Conservation (phyloP, 768 basidiomycete species). For the Glaciozyma martinii region DNA sequence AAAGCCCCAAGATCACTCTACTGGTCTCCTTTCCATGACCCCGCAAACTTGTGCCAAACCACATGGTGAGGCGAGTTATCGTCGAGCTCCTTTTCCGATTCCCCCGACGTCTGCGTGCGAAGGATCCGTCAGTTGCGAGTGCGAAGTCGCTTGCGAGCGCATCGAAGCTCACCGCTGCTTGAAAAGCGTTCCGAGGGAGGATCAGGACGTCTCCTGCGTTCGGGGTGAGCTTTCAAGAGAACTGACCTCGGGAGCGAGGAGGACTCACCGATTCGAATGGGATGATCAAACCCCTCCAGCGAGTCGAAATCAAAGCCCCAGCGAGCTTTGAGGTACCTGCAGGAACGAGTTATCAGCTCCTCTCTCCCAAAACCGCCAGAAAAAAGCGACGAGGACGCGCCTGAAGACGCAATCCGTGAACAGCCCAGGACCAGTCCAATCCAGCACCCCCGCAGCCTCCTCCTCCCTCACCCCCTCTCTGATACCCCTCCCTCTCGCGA, state of each 20-base stretch:
- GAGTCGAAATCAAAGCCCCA: background rate
- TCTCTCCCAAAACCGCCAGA: background rate
- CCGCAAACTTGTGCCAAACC: background rate
- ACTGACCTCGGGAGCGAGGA: background rate
- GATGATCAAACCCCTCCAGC: background rate
- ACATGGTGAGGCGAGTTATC: background rate
- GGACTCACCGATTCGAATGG: background rate
- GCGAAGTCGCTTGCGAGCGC: background rate
- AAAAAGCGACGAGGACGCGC: background rate
- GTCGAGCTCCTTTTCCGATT: background rate
- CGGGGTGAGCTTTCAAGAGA: background rate
- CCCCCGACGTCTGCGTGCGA: background rate
- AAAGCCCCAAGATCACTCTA: conserved; percentile 5
- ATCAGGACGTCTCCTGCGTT: background rate
- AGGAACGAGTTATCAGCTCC: background rate
- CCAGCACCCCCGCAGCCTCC: background rate
- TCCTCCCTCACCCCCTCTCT: background rate
- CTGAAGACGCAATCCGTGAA: background rate
- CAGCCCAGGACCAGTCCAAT: background rate
- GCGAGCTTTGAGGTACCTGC: background rate
- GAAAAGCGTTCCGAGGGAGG: background rate
- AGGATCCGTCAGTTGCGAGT: background rate
- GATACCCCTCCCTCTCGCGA: background rate
- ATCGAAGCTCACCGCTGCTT: background rate
- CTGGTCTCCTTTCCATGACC: background rate